Percentiles rank a stretch among this genome's conserved stretches.
phyloP scores from a whole-genome alignment of 352 stramenopile species.

The Globisporangium carolinianum region DNA sequence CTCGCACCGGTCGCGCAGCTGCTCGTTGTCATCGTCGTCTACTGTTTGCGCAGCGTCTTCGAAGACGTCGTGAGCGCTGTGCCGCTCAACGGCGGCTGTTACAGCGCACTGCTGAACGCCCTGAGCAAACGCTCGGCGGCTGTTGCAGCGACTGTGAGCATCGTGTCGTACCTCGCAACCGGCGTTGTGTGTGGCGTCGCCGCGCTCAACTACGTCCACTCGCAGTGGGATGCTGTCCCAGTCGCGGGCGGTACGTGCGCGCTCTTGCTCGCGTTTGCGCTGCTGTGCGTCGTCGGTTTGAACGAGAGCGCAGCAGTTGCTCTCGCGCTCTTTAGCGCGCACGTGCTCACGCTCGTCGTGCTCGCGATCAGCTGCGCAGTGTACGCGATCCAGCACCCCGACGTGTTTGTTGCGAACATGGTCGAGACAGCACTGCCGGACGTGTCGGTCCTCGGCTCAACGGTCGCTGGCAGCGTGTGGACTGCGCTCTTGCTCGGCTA shows the following conservation, averaged over 20 bases:
- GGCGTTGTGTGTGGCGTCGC: slow-evolving; percentile 65
- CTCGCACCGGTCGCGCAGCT: slow-evolving; percentile 73
- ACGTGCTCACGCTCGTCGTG: slow-evolving; percentile 58
- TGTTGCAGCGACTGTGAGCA: slow-evolving; percentile 70
- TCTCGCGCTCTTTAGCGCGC: slow-evolving; percentile 76
- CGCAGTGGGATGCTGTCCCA: slow-evolving; percentile 34
- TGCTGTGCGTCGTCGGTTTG: slow-evolving; percentile 69
- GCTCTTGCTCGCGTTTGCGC: slow-evolving; percentile 70
- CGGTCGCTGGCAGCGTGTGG: slow-evolving; percentile 29
- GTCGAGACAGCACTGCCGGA: slow-evolving; percentile 38
- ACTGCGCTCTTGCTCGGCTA: slow-evolving; percentile 71
- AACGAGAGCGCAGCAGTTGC: slow-evolving; percentile 71
- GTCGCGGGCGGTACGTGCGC: slow-evolving; percentile 28
- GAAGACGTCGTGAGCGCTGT: slow-evolving; percentile 84
- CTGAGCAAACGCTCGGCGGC: slow-evolving; percentile 84
- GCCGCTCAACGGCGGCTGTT: slow-evolving; percentile 86
- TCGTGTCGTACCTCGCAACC: slow-evolving; percentile 88
- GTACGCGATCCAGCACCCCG: slow-evolving; percentile 46
- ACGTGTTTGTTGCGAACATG: slow-evolving; percentile 54
- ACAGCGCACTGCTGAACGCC: slow-evolving; percentile 88
- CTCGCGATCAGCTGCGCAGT: slow-evolving; percentile 41
- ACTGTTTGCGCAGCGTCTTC: slow-evolving; percentile 76
- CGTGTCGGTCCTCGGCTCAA: slow-evolving; percentile 44
- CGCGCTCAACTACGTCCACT: slow-evolving; percentile 74
- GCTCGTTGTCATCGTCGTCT: slow-evolving; percentile 57